These are phyloP conservation scores for Alternaria brassicae DNA, from an alignment of 2,329 filamentous ascomycete species.

Conservation along the genomic window DNA sequence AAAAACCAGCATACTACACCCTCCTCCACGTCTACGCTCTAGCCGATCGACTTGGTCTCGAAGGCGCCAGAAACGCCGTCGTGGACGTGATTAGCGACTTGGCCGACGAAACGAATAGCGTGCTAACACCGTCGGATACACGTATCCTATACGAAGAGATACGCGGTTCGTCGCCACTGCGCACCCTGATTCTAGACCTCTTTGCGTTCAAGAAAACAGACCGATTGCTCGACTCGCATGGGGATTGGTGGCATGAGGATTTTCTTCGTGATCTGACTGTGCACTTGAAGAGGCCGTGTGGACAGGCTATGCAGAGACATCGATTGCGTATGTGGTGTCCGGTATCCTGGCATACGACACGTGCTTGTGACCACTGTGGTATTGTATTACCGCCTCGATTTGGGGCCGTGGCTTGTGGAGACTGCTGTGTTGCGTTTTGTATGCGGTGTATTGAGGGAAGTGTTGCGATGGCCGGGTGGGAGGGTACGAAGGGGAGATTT, in stretches of 20 bases:
- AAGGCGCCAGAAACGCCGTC: slow-evolving; percentile 55
- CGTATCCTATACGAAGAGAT: slow-evolving; percentile 57
- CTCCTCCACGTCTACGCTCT: slow-evolving; percentile 58
- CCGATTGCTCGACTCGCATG: slow-evolving; percentile 55
- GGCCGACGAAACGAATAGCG: slow-evolving; percentile 57
- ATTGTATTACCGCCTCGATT: slow-evolving; percentile 50
- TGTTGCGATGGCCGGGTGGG: slow-evolving; percentile 41
- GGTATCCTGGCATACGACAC: slow-evolving; percentile 42
- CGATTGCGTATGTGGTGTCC: slow-evolving; percentile 51
- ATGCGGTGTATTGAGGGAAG: slow-evolving; percentile 47
- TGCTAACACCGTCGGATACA: slow-evolving; percentile 58
- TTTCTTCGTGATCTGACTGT: slow-evolving; percentile 58
- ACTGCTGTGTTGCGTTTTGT: slow-evolving; percentile 54
- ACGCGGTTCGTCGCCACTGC: slow-evolving; percentile 49
- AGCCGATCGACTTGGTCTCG: slow-evolving; percentile 57
- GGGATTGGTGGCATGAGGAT: slow-evolving; percentile 57
- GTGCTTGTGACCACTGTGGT: slow-evolving; percentile 49
- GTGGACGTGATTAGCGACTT: slow-evolving; percentile 54
- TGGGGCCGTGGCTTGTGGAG: slow-evolving; percentile 50
- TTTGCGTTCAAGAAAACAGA: slow-evolving; percentile 63
- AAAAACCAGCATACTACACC: slow-evolving; percentile 59
- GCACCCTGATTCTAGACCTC: slow-evolving; percentile 56
- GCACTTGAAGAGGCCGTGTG: slow-evolving; percentile 55
- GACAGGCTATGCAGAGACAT: slow-evolving; percentile 53
- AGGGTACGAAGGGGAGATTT: slow-evolving; percentile 32